Percentiles rank a stretch among this genome's conserved stretches.
Conservation (phyloP, 2,329 filamentous ascomycete genomes). For the Knufia petricola region DNA sequence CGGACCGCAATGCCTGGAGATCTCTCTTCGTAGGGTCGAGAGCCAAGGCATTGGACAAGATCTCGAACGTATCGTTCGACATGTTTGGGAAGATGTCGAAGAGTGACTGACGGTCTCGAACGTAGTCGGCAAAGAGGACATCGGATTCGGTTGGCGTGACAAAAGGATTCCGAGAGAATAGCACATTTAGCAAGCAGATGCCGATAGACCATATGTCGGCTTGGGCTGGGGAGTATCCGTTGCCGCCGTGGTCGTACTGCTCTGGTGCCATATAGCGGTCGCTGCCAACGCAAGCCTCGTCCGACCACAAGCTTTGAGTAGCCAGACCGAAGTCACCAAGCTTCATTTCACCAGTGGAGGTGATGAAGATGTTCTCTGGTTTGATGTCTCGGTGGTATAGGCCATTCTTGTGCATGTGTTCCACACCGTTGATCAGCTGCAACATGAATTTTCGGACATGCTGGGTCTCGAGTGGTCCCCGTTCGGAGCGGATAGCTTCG, state of each 20-base stretch:
- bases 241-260: constrained; percentile 81
- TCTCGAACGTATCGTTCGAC: constrained; percentile 95
- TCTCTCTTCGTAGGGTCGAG: constrained; percentile 85
- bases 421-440: constrained; percentile 78
- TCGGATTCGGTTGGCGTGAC: constrained; percentile 84
- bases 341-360: constrained; percentile 79
- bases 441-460: constrained; percentile 97
- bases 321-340: constrained; percentile 93
- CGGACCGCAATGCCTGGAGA: constrained; percentile 64
- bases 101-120: constrained; percentile 83
- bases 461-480: constrained; percentile 85
- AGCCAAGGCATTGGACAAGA: constrained; percentile 81
- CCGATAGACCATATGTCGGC: constrained; percentile 97
- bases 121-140: constrained; percentile 85
- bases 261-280: constrained; percentile 99
- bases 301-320: constrained; percentile 80
- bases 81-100: constrained; percentile 98
- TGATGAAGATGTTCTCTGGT: constrained; percentile 97
- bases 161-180: constrained; percentile 96
- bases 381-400: constrained; percentile 98
- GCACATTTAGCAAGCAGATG: constrained; percentile 88
- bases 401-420: constrained; percentile 81
- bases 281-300: constrained; percentile 87
- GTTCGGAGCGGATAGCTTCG: constrained; percentile 84
- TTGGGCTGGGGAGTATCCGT: constrained; percentile 83